These are phyloP conservation scores for Zygotorulaspora sp. DNA, from an alignment of 805 yeast genomes.

Conservation along the genomic window DNA sequence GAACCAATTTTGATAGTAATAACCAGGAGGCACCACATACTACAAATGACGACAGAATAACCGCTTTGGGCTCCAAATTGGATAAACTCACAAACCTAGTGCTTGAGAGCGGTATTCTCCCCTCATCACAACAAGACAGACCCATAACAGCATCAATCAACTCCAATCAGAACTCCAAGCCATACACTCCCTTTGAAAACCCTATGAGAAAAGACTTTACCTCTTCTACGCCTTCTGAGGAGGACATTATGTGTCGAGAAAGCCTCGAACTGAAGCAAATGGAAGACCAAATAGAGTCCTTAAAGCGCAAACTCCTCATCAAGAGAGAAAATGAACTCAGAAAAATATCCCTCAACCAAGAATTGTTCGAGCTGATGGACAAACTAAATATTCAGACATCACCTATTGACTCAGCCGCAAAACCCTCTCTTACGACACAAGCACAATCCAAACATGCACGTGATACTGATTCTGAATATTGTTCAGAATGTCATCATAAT, in stretches of 20 bases:
- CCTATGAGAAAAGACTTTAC: conserved; percentile 1
- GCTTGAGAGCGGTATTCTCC: conserved; percentile 5
- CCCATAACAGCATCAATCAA: conserved; percentile 6
- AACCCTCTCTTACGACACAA: conserved; percentile 3
- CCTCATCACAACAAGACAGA: conserved; percentile 5
- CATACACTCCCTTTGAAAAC: neutral
- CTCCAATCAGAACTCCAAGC: conserved; percentile 2
- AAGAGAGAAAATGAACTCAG: conserved; percentile 37
- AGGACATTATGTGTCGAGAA: conserved; percentile 35
- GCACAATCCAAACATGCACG: neutral
- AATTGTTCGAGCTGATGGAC: conserved; percentile 27
- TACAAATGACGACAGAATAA: conserved; percentile 18
- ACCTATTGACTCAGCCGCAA: conserved; percentile 1
- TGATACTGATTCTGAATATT: conserved; percentile 7
- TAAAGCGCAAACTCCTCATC: conserved; percentile 32
- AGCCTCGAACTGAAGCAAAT: conserved; percentile 35
- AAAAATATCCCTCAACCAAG: conserved; percentile 34
- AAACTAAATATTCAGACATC: conserved; percentile 20
- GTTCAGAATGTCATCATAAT: conserved; percentile 13
- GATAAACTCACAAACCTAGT: conserved; percentile 20
- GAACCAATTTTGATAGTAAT: conserved; percentile 15
- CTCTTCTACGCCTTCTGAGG: conserved; percentile 25
- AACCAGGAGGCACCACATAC: conserved; percentile 10
- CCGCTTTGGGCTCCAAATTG: conserved; percentile 18
- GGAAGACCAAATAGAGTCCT: conserved; percentile 33